Evolutionary conservation across 1,284 basidiomycete genomes (phyloP), one percentile per base, ranked within the genome.

Genomic region (Pseudozyma flocculosa): DNA sequence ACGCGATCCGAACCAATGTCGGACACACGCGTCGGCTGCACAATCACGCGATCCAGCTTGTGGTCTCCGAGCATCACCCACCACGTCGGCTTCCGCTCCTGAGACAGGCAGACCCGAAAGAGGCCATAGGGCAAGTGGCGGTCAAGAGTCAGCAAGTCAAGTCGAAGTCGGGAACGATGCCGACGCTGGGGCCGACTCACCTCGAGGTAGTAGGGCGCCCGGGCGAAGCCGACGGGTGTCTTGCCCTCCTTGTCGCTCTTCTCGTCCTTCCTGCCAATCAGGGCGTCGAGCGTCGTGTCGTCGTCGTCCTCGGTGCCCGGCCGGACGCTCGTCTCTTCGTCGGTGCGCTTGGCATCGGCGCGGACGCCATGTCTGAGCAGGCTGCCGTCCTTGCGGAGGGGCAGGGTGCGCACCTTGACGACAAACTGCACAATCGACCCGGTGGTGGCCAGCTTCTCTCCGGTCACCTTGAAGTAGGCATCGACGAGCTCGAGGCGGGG

Each of bases 191-290:
- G n/a, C n/a, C n/a, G 19, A 81, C 87, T 54, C 70, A 92, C 90
- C 61, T 84, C 84, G 48, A 91, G 89, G 88, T 92, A 97, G 75
- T 85, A 84, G 1, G 95, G 94, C 5, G 94, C 90, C 75, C 96
- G 91, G 4, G 88, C 92, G 54, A 83, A 86, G n/a, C 85, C 85
- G 36, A 81, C 79, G 2, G 78, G 72, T 36, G 80, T 78, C 21
- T 80, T 78, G 18, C 82, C 82, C 13, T 81, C 81, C 26, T 76
- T 71, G 23, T 62, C 68, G 7, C 11, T 21, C 8, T 4, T 4
- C 39, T 29, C 29, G 29, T 29, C 29, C 49, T 55, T 51, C 22
- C 45, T 23, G 17, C 48, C 45, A 23, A 47, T 40, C 8, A 50
- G 40, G 19, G 40, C 34, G 30, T 62, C 61, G 40, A 52, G 26